Percentiles rank a stretch among this genome's conserved stretches.
These are phyloP conservation scores for Iris pallida DNA, from an alignment of 116 monocot genomes.

Conservation along the genomic window DNA sequence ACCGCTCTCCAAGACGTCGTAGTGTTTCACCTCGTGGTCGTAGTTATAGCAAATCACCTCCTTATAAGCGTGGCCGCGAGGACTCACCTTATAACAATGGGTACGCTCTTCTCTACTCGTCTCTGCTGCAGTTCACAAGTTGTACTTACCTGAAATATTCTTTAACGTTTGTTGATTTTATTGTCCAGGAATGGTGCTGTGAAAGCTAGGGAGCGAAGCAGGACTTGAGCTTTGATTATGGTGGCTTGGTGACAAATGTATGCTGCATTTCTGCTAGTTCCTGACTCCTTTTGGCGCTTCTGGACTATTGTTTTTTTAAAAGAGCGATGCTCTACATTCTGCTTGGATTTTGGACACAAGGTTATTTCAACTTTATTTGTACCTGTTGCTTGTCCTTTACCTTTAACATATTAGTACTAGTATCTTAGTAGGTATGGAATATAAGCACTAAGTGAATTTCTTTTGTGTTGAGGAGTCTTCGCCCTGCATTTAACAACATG, in stretches of 20 bases:
- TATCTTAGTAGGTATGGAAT: neutral
- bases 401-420: slow-evolving; percentile 1
- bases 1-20: slow-evolving; percentile 34
- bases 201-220: slow-evolving; percentile 48
- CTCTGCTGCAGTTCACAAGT: no score
- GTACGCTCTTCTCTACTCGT: slow-evolving; percentile 23
- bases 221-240: slow-evolving; percentile 27
- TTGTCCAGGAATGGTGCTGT: slow-evolving; percentile 24
- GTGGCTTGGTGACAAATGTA: neutral
- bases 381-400: neutral
- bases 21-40: slow-evolving; percentile 30
- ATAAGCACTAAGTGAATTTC: slow-evolving; percentile 41
- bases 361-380: slow-evolving; percentile 41
- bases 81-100: slow-evolving; percentile 41
- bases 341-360: slow-evolving; percentile 41
- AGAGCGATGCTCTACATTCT: slow-evolving; percentile 15
- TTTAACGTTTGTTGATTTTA: neutral
- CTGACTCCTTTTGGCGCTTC: slow-evolving; percentile 13
- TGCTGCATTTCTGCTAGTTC: slow-evolving; percentile 5
- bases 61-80: slow-evolving; percentile 15
- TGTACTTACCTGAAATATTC: neutral
- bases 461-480: slow-evolving; percentile 50
- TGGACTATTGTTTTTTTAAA: slow-evolving; percentile 23
- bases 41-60: slow-evolving; percentile 77
- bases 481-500: slow-evolving; percentile 25